Conservation (phyloP, 106 monocot genomes). For the Phalaenopsis equestris region DNA sequence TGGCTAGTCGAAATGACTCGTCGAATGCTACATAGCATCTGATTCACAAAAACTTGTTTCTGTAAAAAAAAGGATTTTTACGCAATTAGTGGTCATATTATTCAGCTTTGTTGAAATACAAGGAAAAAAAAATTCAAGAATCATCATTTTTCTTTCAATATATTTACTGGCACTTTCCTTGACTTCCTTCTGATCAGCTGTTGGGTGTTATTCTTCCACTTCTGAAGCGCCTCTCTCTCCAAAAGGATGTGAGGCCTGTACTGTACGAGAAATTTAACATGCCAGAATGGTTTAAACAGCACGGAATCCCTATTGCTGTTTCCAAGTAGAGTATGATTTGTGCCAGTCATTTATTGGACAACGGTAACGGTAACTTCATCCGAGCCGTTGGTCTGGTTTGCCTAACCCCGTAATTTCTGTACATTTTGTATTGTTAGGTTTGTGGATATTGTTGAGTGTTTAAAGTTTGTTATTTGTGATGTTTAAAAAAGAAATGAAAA, state of each 20-base stretch:
- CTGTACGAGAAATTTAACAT: constrained; percentile 67
- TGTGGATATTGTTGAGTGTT: background rate
- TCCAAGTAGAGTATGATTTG: background rate
- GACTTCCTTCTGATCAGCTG: constrained; percentile 25
- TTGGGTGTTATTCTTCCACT: constrained; percentile 51
- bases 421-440: background rate
- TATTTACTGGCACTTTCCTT: background rate
- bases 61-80: too few species aligned
- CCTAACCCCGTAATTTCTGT: background rate
- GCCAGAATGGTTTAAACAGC: constrained; percentile 74
- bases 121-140: too few species aligned
- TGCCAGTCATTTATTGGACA: background rate
- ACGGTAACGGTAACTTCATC: background rate
- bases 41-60: too few species aligned
- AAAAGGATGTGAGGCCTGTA: constrained; percentile 64
- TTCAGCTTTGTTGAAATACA: too few species aligned
- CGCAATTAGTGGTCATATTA: too few species aligned
- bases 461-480: background rate
- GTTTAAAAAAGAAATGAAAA: background rate
- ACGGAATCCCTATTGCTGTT: constrained; percentile 38
- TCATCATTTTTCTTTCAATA: too few species aligned
- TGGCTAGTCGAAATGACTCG: background rate
- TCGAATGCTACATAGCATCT: background rate
- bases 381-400: background rate
- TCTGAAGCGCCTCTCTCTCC: constrained; percentile 42